Evolutionary conservation across 2,329 filamentous ascomycete genomes (phyloP).

Genomic region (Anthostomella pinea): DNA sequence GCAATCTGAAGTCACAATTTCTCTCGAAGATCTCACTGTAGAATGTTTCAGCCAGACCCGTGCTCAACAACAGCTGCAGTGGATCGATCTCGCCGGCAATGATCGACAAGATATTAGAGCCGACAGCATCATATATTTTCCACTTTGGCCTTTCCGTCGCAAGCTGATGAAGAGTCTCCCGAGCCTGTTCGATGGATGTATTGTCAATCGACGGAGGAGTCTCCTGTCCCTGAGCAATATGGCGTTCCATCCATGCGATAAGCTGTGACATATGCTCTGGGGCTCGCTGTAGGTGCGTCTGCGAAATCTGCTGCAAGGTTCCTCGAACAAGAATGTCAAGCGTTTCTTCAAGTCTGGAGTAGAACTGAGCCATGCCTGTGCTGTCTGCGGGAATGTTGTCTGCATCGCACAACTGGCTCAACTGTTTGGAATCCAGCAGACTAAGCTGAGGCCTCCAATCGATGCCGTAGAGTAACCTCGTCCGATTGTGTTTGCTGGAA

Average conservation of each 20-base stretch:
- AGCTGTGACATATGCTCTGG: too few species aligned
- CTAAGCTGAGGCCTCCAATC: constrained; percentile 33
- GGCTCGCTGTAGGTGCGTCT: too few species aligned
- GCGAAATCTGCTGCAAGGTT: too few species aligned
- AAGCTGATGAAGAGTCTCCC: not conserved
- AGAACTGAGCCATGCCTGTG: too few species aligned
- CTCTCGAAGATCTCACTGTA: constrained; percentile 24
- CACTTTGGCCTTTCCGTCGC: not conserved
- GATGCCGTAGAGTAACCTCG: constrained; percentile 25
- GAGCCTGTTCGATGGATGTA: not conserved
- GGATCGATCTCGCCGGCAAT: constrained; percentile 30
- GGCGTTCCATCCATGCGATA: too few species aligned
- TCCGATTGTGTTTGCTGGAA: constrained; percentile 1
- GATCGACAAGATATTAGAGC: constrained; percentile 5
- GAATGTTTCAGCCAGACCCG: constrained; percentile 26
- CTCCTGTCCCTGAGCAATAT: too few species aligned
- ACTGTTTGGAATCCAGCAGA: constrained; percentile 20
- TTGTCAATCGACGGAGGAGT: too few species aligned
- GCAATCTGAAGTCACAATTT: too few species aligned
- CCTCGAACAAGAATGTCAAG: too few species aligned
- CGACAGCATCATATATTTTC: not conserved
- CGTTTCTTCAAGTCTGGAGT: too few species aligned
- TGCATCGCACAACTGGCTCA: constrained; percentile 17
- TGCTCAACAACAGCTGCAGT: constrained; percentile 30
- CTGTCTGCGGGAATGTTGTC: too few species aligned